phyloP scores from a whole-genome alignment of 805 yeast genomes.

The Ogataea corticis region DNA sequence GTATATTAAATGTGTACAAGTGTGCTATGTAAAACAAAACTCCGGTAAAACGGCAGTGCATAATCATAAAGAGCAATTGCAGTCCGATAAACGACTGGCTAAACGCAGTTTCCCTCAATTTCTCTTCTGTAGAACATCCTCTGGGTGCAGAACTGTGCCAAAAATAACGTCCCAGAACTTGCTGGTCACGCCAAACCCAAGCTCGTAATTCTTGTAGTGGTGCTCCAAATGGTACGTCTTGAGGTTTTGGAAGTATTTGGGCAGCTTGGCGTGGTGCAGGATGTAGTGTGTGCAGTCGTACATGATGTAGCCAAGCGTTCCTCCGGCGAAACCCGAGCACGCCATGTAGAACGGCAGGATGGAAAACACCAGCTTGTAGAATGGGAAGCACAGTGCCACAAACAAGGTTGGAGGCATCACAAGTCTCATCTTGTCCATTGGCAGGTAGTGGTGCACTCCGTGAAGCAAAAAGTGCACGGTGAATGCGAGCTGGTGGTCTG shows the following conservation, averaged over 20 bases:
- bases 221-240: slow-evolving; percentile 95
- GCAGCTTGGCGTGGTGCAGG: slow-evolving; percentile 85
- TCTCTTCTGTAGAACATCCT: slow-evolving; percentile 44
- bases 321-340: slow-evolving; percentile 93
- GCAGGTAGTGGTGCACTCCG: slow-evolving; percentile 95
- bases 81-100: neutral
- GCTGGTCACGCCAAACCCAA: slow-evolving; percentile 95
- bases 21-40: no score
- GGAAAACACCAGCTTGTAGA: slow-evolving; percentile 73
- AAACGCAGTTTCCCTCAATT: slow-evolving; percentile 21
- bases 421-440: slow-evolving; percentile 91
- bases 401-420: slow-evolving; percentile 97
- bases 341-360: slow-evolving; percentile 82
- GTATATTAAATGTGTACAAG: no score
- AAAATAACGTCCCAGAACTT: slow-evolving; percentile 93
- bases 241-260: slow-evolving; percentile 69
- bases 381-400: slow-evolving; percentile 69
- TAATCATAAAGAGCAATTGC: neutral
- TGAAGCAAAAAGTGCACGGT: slow-evolving; percentile 88
- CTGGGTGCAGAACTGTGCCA: slow-evolving; percentile 68
- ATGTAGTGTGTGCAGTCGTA: slow-evolving; percentile 95
- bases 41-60: neutral
- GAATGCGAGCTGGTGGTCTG: slow-evolving; percentile 72
- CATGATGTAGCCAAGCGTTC: slow-evolving; percentile 86
- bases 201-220: slow-evolving; percentile 94